These are phyloP conservation scores for Amaranthus palmeri DNA, from an alignment of 148 eudicot species.

Conservation along the genomic window DNA sequence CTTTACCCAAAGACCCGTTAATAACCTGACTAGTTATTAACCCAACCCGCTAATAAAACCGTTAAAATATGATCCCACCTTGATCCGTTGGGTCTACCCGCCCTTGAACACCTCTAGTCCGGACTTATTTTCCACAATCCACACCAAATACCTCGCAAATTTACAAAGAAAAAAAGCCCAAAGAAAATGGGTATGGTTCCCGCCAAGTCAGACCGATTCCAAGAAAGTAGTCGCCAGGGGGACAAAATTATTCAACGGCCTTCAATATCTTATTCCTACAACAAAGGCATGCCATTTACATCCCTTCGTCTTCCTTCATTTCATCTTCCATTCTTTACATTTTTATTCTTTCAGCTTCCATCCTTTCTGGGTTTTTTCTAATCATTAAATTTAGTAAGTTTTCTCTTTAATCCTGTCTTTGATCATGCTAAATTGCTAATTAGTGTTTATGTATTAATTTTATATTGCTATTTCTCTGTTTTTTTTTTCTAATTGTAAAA, in stretches of 20 bases:
- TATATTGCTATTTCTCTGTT: background rate
- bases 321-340: slow-evolving; percentile 5
- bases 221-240: no score
- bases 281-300: slow-evolving; percentile 31
- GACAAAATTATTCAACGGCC: slow-evolving; percentile 28
- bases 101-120: no score
- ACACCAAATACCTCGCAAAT: no score
- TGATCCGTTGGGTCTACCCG: no score
- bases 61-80: no score
- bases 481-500: background rate
- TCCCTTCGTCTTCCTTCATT: slow-evolving; percentile 9
- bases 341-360: background rate
- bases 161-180: no score
- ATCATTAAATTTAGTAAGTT: background rate
- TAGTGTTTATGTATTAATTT: background rate
- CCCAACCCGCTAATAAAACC: no score
- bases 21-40: no score
- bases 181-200: no score
- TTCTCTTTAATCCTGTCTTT: background rate
- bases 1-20: no score
- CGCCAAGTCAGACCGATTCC: no score
- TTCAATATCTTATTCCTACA: slow-evolving; percentile 23
- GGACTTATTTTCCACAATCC: no score
- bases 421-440: background rate
- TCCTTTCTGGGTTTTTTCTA: background rate